Conservation (phyloP, 441 rosid genomes). For the Populus trichocarpa region DNA sequence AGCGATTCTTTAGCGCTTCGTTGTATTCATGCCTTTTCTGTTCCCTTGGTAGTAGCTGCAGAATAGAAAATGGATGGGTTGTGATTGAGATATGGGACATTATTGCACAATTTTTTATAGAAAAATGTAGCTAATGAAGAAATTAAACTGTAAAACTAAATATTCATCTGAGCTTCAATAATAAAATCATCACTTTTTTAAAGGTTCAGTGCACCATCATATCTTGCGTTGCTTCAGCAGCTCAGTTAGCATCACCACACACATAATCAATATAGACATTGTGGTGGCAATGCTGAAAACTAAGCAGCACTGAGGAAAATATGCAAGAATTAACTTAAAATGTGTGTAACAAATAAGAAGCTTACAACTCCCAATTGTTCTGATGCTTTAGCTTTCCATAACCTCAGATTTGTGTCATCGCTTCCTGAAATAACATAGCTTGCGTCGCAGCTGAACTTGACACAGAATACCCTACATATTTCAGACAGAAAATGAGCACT, state of each 20-base stretch:
- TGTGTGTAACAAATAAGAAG: conserved; percentile 14
- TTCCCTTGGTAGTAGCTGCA: conserved; percentile 92
- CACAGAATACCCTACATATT: conserved; percentile 75
- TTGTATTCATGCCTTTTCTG: conserved; percentile 70
- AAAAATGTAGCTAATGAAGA: not conserved
- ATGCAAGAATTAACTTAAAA: not conserved
- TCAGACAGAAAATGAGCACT: conserved; percentile 8
- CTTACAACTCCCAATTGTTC: conserved; percentile 97
- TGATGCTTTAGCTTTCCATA: conserved; percentile 97
- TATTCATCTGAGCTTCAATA: not conserved
- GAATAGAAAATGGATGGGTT: not conserved
- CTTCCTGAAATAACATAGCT: conserved; percentile 88
- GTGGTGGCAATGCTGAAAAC: not conserved
- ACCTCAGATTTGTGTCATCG: conserved; percentile 87
- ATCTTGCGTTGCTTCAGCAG: not conserved
- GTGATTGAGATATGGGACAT: not conserved
- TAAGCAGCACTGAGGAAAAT: not conserved
- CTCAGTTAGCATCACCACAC: not conserved
- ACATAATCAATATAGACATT: not conserved
- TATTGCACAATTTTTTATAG: too few species aligned
- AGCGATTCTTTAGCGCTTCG: conserved; percentile 83
- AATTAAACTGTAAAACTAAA: not conserved
- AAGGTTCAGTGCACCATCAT: not conserved
- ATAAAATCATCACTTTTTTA: not conserved
- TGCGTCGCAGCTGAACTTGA: conserved; percentile 90